phyloP scores from a whole-genome alignment of 2,329 filamentous ascomycete genomes.

The Botrytis byssoidea region DNA sequence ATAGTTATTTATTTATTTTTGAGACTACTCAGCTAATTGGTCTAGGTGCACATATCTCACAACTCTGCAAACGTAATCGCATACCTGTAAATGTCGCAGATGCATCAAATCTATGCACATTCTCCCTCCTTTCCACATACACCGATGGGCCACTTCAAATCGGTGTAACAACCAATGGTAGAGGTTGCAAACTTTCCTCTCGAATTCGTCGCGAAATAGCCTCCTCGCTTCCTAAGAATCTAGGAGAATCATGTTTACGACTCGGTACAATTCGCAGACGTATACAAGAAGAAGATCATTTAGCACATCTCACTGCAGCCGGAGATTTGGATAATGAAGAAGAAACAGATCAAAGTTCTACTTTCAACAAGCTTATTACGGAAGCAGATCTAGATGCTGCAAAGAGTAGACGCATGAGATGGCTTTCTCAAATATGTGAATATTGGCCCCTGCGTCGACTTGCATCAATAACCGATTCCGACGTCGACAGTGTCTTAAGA shows the following conservation, averaged over 20 bases:
- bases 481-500: slow-evolving; percentile 73
- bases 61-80: slow-evolving; percentile 71
- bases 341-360: slow-evolving; percentile 70
- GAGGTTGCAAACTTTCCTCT: slow-evolving; percentile 89
- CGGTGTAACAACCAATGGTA: slow-evolving; percentile 91
- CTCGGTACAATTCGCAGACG: slow-evolving; percentile 70
- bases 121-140: slow-evolving; percentile 85
- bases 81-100: slow-evolving; percentile 95
- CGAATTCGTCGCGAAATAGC: slow-evolving; percentile 87
- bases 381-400: slow-evolving; percentile 71
- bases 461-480: slow-evolving; percentile 73
- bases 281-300: slow-evolving; percentile 72
- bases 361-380: slow-evolving; percentile 79
- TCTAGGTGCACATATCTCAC: slow-evolving; percentile 65
- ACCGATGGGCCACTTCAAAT: slow-evolving; percentile 90
- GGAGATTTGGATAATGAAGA: slow-evolving; percentile 44
- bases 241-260: slow-evolving; percentile 74
- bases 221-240: slow-evolving; percentile 68
- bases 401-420: slow-evolving; percentile 81
- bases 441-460: slow-evolving; percentile 92
- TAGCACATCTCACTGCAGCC: slow-evolving; percentile 35
- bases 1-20: not conserved
- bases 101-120: slow-evolving; percentile 80
- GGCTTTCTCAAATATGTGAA: slow-evolving; percentile 95
- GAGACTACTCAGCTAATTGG: not conserved